Conservation (phyloP, 306 rosid genomes). For the Quercus cerris region DNA sequence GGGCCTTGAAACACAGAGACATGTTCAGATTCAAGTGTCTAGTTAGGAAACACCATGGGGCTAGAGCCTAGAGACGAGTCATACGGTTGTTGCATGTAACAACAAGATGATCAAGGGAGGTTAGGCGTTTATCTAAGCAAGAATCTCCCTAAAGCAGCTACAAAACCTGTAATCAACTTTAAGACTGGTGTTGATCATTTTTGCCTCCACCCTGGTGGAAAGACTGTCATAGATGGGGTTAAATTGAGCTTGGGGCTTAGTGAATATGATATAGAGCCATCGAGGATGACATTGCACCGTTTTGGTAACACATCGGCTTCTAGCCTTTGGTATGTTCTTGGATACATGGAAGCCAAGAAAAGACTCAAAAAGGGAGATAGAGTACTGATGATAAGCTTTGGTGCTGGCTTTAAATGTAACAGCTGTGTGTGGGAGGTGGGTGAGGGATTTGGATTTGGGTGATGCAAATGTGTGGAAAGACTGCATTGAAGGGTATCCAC, state of each 20-base stretch:
- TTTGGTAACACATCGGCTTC: constrained; percentile 94
- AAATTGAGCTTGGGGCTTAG: constrained; percentile 55
- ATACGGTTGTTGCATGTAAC: constrained; percentile 60
- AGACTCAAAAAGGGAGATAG: no score
- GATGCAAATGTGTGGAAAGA: constrained; percentile 69
- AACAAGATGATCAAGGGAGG: constrained; percentile 61
- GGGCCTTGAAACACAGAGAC: constrained; percentile 33
- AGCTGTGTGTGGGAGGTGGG: no score
- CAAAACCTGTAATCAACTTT: constrained; percentile 58
- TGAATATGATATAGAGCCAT: constrained; percentile 75
- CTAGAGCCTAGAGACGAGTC: constrained; percentile 70
- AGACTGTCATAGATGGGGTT: constrained; percentile 79
- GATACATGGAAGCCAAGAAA: no score
- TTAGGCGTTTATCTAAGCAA: constrained; percentile 60
- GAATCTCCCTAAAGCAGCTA: constrained; percentile 74
- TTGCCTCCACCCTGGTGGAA: constrained; percentile 82
- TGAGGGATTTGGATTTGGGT: constrained; percentile 60
- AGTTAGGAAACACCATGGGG: constrained; percentile 79
- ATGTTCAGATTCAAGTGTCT: constrained; percentile 54
- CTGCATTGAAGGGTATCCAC: constrained; percentile 67
- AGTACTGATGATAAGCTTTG: no score
- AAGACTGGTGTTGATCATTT: constrained; percentile 75
- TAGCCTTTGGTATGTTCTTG: no score
- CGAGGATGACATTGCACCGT: constrained; percentile 86
- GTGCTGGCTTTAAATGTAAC: no score